A percentile compares a stretch with the other conserved stretches of the same genome.
Evolutionary conservation across 805 yeast species (phyloP).

Genomic region (Clavispora vitiphila): DNA sequence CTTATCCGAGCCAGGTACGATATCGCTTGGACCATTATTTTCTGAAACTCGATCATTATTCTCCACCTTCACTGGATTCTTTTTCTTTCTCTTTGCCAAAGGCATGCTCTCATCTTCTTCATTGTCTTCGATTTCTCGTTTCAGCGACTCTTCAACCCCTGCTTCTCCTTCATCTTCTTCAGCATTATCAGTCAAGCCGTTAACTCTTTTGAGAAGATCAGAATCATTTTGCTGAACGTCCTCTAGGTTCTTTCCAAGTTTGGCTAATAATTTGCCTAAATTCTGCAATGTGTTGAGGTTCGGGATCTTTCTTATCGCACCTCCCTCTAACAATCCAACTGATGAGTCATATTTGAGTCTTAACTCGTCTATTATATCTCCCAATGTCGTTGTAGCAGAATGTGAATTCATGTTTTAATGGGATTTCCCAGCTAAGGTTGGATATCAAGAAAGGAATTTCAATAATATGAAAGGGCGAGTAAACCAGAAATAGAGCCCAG

Average conservation of each 20-base stretch:
- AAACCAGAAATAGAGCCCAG: no score
- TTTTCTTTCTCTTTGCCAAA: slow-evolving; percentile 12
- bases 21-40: slow-evolving; percentile 2
- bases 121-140: slow-evolving; percentile 7
- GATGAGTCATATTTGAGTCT: slow-evolving; percentile 53
- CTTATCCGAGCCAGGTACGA: slow-evolving; percentile 4
- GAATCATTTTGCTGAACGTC: slow-evolving; percentile 29
- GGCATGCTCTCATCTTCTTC: slow-evolving; percentile 13
- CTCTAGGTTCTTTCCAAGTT: slow-evolving; percentile 35
- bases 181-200: slow-evolving; percentile 3
- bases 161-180: slow-evolving; percentile 4
- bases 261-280: slow-evolving; percentile 38
- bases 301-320: slow-evolving; percentile 38
- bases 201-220: slow-evolving; percentile 19
- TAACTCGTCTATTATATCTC: slow-evolving; percentile 48
- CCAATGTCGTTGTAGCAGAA: slow-evolving; percentile 40
- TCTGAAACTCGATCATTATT: slow-evolving; percentile 8
- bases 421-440: neutral
- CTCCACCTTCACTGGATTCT: slow-evolving; percentile 1
- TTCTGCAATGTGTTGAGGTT: slow-evolving; percentile 41
- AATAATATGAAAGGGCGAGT: neutral
- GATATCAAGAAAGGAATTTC: neutral
- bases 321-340: slow-evolving; percentile 60
- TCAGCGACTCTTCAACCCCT: neutral
- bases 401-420: slow-evolving; percentile 8